These are phyloP conservation scores for Termitomyces heimii DNA, from an alignment of 768 basidiomycete species.

Conservation along the genomic window DNA sequence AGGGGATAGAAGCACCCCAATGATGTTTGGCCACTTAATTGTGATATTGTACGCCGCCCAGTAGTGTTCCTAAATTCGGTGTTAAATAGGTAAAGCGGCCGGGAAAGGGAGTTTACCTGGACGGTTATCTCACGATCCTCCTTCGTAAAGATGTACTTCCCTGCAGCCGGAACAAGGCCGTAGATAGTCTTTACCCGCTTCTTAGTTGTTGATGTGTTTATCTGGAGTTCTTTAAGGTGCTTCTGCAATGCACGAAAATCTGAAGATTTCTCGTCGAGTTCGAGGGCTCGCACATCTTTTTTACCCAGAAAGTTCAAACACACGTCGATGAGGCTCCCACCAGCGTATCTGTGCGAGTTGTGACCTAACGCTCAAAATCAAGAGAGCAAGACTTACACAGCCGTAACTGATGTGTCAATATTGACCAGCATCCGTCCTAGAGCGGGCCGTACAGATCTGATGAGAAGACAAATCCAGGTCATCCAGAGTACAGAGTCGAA, in stretches of 20 bases:
- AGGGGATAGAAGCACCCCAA: constrained; percentile 30
- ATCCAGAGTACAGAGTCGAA: background rate
- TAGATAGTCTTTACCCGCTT: constrained; percentile 28
- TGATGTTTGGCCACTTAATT: constrained; percentile 26
- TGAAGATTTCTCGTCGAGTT: constrained; percentile 12
- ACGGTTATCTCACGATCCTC: constrained; percentile 31
- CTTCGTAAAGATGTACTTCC: constrained; percentile 31
- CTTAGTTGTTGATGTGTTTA: constrained; percentile 23
- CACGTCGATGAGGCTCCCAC: constrained; percentile 24
- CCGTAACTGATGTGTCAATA: constrained; percentile 40
- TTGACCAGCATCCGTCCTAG: constrained; percentile 34
- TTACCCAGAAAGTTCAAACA: constrained; percentile 23
- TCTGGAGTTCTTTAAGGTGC: constrained; percentile 29
- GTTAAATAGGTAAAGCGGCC: background rate
- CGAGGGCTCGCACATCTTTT: constrained; percentile 23
- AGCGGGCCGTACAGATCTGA: constrained; percentile 36
- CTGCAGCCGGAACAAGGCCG: constrained; percentile 31
- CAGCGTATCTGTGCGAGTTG: constrained; percentile 19
- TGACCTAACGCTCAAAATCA: background rate
- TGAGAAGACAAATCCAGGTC: background rate
- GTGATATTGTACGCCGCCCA: constrained; percentile 24
- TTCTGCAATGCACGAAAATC: constrained; percentile 27
- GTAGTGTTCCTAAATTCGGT: constrained; percentile 35
- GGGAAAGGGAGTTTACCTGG: constrained; percentile 21
- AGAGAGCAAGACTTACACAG: constrained; percentile 29